Evolutionary conservation across 257 asterid species (phyloP).

Genomic region (Salvia miltiorrhiza): DNA sequence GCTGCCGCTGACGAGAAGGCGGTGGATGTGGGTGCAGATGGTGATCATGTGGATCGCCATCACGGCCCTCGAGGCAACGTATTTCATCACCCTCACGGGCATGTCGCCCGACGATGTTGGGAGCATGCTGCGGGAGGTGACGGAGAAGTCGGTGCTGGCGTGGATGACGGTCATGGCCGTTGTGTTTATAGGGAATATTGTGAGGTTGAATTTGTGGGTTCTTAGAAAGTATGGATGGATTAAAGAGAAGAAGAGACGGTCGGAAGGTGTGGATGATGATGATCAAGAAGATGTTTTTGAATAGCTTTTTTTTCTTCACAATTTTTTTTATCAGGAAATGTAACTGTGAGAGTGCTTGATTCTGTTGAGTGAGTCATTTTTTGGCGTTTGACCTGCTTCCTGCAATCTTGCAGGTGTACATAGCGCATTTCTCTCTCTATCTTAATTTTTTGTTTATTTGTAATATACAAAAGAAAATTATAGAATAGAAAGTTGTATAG

Average conservation of each 20-base stretch:
- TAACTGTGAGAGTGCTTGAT: background rate
- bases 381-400: background rate
- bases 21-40: constrained; percentile 34
- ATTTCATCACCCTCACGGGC: constrained; percentile 30
- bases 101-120: constrained; percentile 26
- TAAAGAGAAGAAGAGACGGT: constrained; percentile 14
- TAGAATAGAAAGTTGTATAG: too few relatives aligned
- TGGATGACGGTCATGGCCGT: constrained; percentile 41
- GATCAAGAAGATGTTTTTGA: constrained; percentile 3
- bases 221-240: constrained; percentile 38
- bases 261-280: constrained; percentile 8
- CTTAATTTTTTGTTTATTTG: too few relatives aligned
- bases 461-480: too few relatives aligned
- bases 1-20: constrained; percentile 28
- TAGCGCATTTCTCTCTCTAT: background rate
- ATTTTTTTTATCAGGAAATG: background rate
- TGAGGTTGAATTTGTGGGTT: constrained; percentile 41
- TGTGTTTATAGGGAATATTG: constrained; percentile 33
- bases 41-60: constrained; percentile 35
- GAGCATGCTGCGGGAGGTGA: constrained; percentile 23
- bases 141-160: constrained; percentile 31
- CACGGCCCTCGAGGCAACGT: constrained; percentile 31
- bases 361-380: background rate
- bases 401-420: background rate
- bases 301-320: background rate